These are phyloP conservation scores for Phlebiopsis gigantea DNA, from an alignment of 768 basidiomycete species.

Conservation along the genomic window DNA sequence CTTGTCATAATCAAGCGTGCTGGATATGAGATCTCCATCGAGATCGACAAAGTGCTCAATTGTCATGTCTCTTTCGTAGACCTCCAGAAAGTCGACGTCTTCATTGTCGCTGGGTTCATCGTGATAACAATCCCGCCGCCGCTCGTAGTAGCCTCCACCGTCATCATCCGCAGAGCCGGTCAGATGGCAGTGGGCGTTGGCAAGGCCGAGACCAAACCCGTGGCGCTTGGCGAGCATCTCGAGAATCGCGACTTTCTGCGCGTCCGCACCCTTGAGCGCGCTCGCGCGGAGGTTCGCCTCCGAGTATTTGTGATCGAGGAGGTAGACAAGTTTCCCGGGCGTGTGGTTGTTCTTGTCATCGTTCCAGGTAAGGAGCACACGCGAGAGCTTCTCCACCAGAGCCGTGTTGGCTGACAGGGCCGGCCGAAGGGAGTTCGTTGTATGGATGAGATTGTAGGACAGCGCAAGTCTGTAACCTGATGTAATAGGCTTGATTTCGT, in stretches of 20 bases:
- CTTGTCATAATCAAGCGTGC: slow-evolving; percentile 2
- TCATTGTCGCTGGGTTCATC: slow-evolving; percentile 1
- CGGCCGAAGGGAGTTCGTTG: slow-evolving; percentile 21
- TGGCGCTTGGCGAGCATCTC: slow-evolving; percentile 28
- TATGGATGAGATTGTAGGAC: slow-evolving; percentile 46
- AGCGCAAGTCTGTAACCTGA: slow-evolving; percentile 47
- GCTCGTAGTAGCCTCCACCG: not conserved
- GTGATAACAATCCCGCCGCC: not conserved
- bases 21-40: slow-evolving; percentile 11
- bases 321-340: slow-evolving; percentile 25
- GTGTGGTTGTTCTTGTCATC: slow-evolving; percentile 17
- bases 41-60: slow-evolving; percentile 19
- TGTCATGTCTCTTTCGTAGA: slow-evolving; percentile 7
- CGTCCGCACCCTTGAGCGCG: slow-evolving; percentile 36
- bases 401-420: slow-evolving; percentile 24
- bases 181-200: slow-evolving; percentile 27
- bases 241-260: slow-evolving; percentile 28
- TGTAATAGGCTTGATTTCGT: slow-evolving; percentile 44
- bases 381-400: slow-evolving; percentile 21
- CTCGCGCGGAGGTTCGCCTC: slow-evolving; percentile 21
- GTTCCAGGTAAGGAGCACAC: slow-evolving; percentile 35
- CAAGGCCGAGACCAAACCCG: slow-evolving; percentile 33
- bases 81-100: slow-evolving; percentile 15
- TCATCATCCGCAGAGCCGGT: slow-evolving; percentile 13
- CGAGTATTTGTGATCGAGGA: slow-evolving; percentile 32